A percentile compares a stretch with the other conserved stretches of the same genome.
Conservation (phyloP, 2,329 filamentous ascomycete genomes). For the Daldinia sp. region DNA sequence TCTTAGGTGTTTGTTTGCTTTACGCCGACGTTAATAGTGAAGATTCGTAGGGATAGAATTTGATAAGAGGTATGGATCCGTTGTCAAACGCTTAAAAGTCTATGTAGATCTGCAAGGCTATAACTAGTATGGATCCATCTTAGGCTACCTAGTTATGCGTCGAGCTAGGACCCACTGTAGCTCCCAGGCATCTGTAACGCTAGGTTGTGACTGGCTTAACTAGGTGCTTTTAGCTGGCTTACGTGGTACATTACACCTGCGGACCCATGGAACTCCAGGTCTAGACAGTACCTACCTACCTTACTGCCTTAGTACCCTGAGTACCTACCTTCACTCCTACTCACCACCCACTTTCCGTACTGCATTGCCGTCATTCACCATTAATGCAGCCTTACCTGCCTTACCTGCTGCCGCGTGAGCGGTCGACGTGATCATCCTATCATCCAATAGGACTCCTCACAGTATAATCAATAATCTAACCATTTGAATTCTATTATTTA, state of each 20-base stretch:
- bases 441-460: neutral
- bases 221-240: too few relatives aligned
- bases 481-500: neutral
- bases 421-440: slow-evolving; percentile 10
- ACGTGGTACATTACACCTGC: too few relatives aligned
- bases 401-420: slow-evolving; percentile 23
- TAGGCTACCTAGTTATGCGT: too few relatives aligned
- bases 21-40: neutral
- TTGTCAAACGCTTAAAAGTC: neutral
- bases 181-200: too few relatives aligned
- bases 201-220: too few relatives aligned
- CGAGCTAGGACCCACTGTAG: too few relatives aligned
- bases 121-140: too few relatives aligned
- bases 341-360: neutral
- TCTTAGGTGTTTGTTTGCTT: neutral
- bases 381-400: slow-evolving; percentile 28
- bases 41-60: neutral
- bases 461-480: neutral
- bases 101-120: too few relatives aligned
- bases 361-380: slow-evolving; percentile 17
- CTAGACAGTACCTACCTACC: neutral
- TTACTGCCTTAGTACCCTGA: neutral
- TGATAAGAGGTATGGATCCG: too few relatives aligned
- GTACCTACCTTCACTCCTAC: slow-evolving; percentile 8
- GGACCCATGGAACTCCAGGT: too few relatives aligned